Base-by-base conservation (phyloP, 768 basidiomycete genomes). In the Mycena kentingensis region DNA sequence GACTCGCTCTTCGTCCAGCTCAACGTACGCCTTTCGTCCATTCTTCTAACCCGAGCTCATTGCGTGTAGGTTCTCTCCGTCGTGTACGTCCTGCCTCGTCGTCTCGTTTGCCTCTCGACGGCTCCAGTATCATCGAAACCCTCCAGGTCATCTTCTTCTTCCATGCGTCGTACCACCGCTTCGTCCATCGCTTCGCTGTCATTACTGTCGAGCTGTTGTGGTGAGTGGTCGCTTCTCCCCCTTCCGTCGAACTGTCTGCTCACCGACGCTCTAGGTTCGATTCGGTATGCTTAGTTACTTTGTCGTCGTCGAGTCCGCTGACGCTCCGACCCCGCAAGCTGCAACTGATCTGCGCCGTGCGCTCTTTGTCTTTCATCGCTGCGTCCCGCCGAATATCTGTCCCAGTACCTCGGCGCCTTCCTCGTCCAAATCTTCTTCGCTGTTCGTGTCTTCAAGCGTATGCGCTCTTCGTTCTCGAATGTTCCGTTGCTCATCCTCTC, bases 331-430 rank as follows among this genome's bases (percentile, higher is more conserved):
- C n/a, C n/a, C n/a, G n/a, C n/a, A n/a, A n/a, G n/a, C n/a, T n/a
- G n/a, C n/a, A n/a, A n/a, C n/a, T n/a, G n/a, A n/a, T n/a, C n/a
- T n/a, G n/a, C n/a, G n/a, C n/a, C n/a, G n/a, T n/a, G n/a, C n/a
- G n/a, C n/a, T n/a, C n/a, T n/a, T n/a, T n/a, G n/a, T n/a, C n/a
- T n/a, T n/a, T n/a, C 37, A 8, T 10, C 21, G 41, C 25, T 42
- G 8, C 21, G 8, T 15, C 25, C 22, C 41, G 21, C 3, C 41
- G 24, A 32, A 36, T 16, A 39, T 42, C 0, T 5, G 1, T 41
- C 19, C n/a, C 41, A 58, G 56, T 58, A 53, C 31, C 46, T 57
- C 24, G 44, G 43, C 11, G 55, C 46, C 4, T 57, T 57, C 39
- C n/a, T 31, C 21, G 53, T 55, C 38, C 53, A 55, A 24, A 11